Evolutionary conservation across 305 asterid species (phyloP).

Genomic region (Petunia hybrid): DNA sequence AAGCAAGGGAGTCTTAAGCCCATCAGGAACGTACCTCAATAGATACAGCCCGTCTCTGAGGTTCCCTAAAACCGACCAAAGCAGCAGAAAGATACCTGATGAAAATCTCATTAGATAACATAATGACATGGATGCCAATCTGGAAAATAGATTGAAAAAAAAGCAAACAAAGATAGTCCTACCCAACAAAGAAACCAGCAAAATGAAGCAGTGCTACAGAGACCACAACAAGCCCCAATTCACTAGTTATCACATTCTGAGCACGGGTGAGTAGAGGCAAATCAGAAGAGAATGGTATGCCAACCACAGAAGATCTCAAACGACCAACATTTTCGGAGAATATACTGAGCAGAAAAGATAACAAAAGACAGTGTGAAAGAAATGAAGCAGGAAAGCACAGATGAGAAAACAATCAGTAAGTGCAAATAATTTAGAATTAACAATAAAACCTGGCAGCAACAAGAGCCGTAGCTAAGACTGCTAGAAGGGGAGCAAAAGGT

Average conservation of each 20-base stretch:
- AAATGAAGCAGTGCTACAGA: conserved; percentile 75
- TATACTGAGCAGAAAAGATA: conserved; percentile 55
- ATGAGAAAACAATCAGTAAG: background rate
- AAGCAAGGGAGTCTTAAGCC: background rate
- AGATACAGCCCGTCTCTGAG: conserved; percentile 89
- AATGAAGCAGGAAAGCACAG: background rate
- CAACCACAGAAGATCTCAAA: conserved; percentile 62
- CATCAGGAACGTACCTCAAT: conserved; percentile 59
- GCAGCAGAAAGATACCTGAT: conserved; percentile 77
- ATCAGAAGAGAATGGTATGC: conserved; percentile 58
- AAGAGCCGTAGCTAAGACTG: conserved; percentile 74
- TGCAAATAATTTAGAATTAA: background rate
- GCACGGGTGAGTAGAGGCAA: conserved; percentile 50
- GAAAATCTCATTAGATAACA: background rate
- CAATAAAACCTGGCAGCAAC: conserved; percentile 77
- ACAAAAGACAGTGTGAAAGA: conserved; percentile 18
- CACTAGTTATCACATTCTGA: conserved; percentile 60
- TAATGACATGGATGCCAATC: background rate
- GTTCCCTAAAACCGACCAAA: conserved; percentile 74
- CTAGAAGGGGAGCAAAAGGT: conserved; percentile 81
- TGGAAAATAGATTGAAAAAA: conserved; percentile 5
- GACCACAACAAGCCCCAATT: conserved; percentile 66
- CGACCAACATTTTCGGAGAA: conserved; percentile 80
- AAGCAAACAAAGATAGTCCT: conserved; percentile 41
- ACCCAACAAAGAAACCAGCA: conserved; percentile 94